Base-by-base conservation (phyloP, 345 rosid species). In the Psidium friedrichsthalianum region DNA sequence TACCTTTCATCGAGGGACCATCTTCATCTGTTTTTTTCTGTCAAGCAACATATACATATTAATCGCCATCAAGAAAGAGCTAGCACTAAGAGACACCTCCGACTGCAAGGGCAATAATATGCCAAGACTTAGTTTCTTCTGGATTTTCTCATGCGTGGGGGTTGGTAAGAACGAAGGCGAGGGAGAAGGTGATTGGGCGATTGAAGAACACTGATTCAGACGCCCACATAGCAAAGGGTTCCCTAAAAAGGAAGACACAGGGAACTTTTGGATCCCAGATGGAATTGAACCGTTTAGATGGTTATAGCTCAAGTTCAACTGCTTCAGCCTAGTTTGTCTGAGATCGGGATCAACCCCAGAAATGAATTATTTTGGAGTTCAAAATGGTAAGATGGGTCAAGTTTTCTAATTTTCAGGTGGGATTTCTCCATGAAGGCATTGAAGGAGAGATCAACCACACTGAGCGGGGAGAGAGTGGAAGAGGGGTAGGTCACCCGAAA, bases 241-340 rank as follows among this genome's bases (percentile, higher is more conserved):
- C 69, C 99, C 99, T 85, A 88, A 89, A 54, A 97, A 97, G 55
- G 98, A 90, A 12, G 98, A 90, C 56, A 89, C 85, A 56, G 98
- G 93, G 89, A 94, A 97, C 80, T 90, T 93, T 85, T 90, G 92
- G 86, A 93, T 56, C 85, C 92, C 80, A 64, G 92, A 84, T 27
- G 99, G 99, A 88, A 97, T 87, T 22, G 98, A 92, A 74, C 99
- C 99, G 47, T 87, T 92, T 25, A 97, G 91, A 87, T 89, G 89
- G 90, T 97, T 97, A 91, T 87, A 86, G 90, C 99, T 96, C 88
- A 97, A 82, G 86, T 97, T 95, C 86, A 97, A 92, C 82, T 93
- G 88, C 55, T 83, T 92, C 44, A 97, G 92, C 85, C 88, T 89
- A 74, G 94, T 86, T 58, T 88, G 91, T 74, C 91, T 90, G 56